Conservation (phyloP, 257 asterid genomes). For the Solanum etuberosum region DNA sequence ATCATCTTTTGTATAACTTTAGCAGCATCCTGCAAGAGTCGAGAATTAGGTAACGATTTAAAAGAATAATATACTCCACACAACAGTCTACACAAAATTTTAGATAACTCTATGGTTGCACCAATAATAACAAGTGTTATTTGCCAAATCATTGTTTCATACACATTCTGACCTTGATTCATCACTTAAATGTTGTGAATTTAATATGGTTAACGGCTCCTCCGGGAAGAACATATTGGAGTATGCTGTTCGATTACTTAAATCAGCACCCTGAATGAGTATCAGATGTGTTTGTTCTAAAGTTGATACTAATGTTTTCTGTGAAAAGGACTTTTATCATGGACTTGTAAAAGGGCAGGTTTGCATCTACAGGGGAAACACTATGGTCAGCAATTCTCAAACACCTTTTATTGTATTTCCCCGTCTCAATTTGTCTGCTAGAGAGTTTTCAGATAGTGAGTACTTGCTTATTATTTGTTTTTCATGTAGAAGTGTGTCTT, state of each 20-base stretch:
- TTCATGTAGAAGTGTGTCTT: neutral
- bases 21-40: conserved; percentile 53
- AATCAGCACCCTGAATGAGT: neutral
- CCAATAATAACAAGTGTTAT: neutral
- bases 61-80: neutral
- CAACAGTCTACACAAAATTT: neutral
- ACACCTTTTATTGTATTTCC: neutral
- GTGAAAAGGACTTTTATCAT: neutral
- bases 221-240: neutral
- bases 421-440: neutral
- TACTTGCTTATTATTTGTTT: neutral
- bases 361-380: neutral
- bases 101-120: neutral
- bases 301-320: neutral
- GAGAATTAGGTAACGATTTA: neutral
- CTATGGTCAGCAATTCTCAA: neutral
- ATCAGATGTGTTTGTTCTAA: neutral
- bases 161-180: neutral
- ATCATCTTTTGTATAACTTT: conserved; percentile 56
- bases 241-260: neutral
- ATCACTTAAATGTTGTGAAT: neutral
- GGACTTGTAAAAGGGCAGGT: neutral
- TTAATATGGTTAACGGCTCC: neutral
- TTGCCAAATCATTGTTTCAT: neutral
- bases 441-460: neutral